phyloP scores from a whole-genome alignment of 2,329 filamentous ascomycete genomes.

The Curvularia eragrostidis region DNA sequence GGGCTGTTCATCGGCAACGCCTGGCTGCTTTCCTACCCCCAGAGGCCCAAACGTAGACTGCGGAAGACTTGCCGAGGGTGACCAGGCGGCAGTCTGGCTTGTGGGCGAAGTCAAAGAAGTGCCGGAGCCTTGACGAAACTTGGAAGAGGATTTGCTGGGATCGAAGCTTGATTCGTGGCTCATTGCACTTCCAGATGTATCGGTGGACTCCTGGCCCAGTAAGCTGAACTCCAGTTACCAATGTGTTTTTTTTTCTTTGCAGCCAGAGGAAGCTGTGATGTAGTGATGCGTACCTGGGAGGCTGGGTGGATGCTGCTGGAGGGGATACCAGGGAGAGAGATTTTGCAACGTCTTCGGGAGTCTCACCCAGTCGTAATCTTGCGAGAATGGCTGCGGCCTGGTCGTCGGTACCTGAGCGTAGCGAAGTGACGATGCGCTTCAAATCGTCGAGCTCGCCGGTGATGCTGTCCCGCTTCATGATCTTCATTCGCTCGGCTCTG shows the following conservation, averaged over 20 bases:
- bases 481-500: slow-evolving; percentile 35
- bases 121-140: slow-evolving; percentile 16
- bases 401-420: slow-evolving; percentile 30
- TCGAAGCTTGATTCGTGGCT: slow-evolving; percentile 23
- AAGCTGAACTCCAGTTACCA: slow-evolving; percentile 27
- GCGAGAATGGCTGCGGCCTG: slow-evolving; percentile 31
- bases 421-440: slow-evolving; percentile 28
- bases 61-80: slow-evolving; percentile 6
- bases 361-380: slow-evolving; percentile 28
- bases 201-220: slow-evolving; percentile 27
- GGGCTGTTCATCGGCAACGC: not conserved
- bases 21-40: slow-evolving; percentile 20
- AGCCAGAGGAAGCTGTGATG: slow-evolving; percentile 8
- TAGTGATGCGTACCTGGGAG: slow-evolving; percentile 28
- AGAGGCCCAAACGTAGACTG: slow-evolving; percentile 11
- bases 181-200: slow-evolving; percentile 21
- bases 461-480: slow-evolving; percentile 30
- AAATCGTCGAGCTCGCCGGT: slow-evolving; percentile 28
- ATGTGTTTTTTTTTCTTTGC: slow-evolving; percentile 5
- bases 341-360: slow-evolving; percentile 29
- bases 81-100: slow-evolving; percentile 17
- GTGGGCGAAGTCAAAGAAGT: slow-evolving; percentile 19
- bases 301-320: slow-evolving; percentile 12
- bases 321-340: slow-evolving; percentile 22
- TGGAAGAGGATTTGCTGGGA: slow-evolving; percentile 7